Base-by-base conservation (phyloP, 345 rosid species). In the Corymbia maculata region DNA sequence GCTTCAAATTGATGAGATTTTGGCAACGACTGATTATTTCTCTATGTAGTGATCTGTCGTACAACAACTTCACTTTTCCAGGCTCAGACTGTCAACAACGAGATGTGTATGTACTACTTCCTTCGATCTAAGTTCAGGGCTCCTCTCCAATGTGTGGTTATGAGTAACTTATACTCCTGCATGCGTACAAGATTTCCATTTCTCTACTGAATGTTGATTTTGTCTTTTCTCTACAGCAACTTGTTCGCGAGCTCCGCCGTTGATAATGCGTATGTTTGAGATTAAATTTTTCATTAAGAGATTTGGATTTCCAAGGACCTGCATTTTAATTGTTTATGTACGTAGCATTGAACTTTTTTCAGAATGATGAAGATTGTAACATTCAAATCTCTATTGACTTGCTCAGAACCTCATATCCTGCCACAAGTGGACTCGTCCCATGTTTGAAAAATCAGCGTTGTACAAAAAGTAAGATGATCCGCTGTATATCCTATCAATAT, bases 1-100 rank as follows among this genome's bases (percentile, higher is more conserved):
- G n/a, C 14, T n/a, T n/a, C 17, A 6, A 64, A 64, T 53, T 53
- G 59, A 19, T 53, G 59, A 53, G 22, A 19, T 53, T 53, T 16
- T 53, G 26, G 59, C 19, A 64, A 6, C 7, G 11, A 15, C 5
- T 19, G 11, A 24, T 57, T 45, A 36, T 86, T 86, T 57, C 52
- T 57, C 52, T 52, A 19, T 79, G 36, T 86, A 89, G 90, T 13
- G 90, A 89, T 75, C 86, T 89, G 19, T 89, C 90, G 45, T 89
- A 89, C 85, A 89, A 89, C 87, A 79, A 79, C 55, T 89, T 89
- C 52, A 24, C 57, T 21, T 17, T 22, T 30, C 9, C 15, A 26
- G 32, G 15, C 24, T 49, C 47, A 47, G 10, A 22, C 3, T 89
- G 90, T 30, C 61, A 86, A 21, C 11, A 42, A 1, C 7, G 59